Evolutionary conservation across 2,329 filamentous ascomycete genomes (phyloP), one percentile per base, ranked within the genome.

Genomic region (Fusarium pseudocircinatum): DNA sequence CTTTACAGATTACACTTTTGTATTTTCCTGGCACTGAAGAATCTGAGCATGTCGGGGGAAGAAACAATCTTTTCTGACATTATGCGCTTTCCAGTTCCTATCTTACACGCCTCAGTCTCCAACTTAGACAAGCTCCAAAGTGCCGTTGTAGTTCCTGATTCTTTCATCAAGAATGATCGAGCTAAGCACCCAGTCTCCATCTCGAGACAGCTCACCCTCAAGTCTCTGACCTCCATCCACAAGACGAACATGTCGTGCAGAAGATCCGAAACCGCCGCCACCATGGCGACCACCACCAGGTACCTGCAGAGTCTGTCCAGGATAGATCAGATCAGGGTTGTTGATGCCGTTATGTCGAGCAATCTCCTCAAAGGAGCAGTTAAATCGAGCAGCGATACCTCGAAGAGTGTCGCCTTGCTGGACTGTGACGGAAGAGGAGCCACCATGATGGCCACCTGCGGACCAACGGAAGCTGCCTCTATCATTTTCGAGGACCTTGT

Each of bases 281-380:
- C 71, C 63, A 18, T 59, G 56, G 7, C 74, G 69, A 34, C 70
- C 73, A 5, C 75, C 74, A 10, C 78, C 77, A 14, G 83, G 82
- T 1, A 85, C 64, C 60, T 80, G 75, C 6, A 85, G 78, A 6
- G 77, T 78, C 75, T 85, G 83, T 4, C 83, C 83, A 0, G 83
- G 83, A 66, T 83, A 83, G 67, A 85, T 85, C 76, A 83, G 65
- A 47, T 85, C 83, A 11, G 83, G 81, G 73, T 85, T 84, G 61
- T 71, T 61, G 63, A 85, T 82, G 70, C 78, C 78, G 71, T 85
- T 85, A 39, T 76, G 77, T 26, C 81, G 75, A 15, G 82, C 83
- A 42, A 85, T 79, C 30, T 84, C 83, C 39, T 85, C 81, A 40
- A 79, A 84, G 22, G 76, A 78, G 53, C 75, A 74, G 57, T 77